Evolutionary conservation across 2,329 filamentous ascomycete genomes (phyloP), one percentile per base, ranked within the genome.

Genomic region (Colletotrichum euphorbiae): DNA sequence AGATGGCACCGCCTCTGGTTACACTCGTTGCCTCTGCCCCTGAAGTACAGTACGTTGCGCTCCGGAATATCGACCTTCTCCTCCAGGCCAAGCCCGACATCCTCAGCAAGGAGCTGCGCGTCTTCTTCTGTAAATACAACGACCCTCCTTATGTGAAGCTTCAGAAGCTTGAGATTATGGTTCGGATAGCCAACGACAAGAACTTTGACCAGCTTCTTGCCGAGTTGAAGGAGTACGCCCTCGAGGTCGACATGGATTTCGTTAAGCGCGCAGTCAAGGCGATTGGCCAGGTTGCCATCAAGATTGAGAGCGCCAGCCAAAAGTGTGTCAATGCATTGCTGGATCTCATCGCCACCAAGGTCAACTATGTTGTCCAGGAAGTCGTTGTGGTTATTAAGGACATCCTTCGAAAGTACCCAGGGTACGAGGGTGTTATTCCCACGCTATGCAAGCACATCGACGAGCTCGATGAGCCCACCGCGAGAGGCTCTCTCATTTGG

Each of bases 101-200:
- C 63, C 86, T 99, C 9, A 97, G 93, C 85, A 98, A 98, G 80
- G 96, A 99, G 80, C 89, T 99, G 75, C 90, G 96, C 50, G 96
- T 99, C 8, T 99, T 99, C 83, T 99, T 99, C 83, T 99, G 96
- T 90, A 99, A 99, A 82, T 99, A 99, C 83, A 98, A 98, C 77
- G 96, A 99, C 74, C 95, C 96, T 2, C 94, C 94, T 21, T 99
- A 99, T 78, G 90, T 99, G 75, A 99, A 99, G 80, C 89, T 99
- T 69, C 92, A 97, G 77, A 99, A 99, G 78, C 88, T 99, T 56
- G 96, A 99, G 78, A 98, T 98, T 71, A 98, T 99, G 96, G 95
- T 99, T 54, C 91, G 96, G 79, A 98, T 99, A 89, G 93, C 95
- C 69, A 98, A 98, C 81, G 94, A 98, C 73, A 92, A 91, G 77